Evolutionary conservation across 441 rosid species (phyloP), one percentile per base, ranked within the genome.

Genomic region (Gossypium armourianum): DNA sequence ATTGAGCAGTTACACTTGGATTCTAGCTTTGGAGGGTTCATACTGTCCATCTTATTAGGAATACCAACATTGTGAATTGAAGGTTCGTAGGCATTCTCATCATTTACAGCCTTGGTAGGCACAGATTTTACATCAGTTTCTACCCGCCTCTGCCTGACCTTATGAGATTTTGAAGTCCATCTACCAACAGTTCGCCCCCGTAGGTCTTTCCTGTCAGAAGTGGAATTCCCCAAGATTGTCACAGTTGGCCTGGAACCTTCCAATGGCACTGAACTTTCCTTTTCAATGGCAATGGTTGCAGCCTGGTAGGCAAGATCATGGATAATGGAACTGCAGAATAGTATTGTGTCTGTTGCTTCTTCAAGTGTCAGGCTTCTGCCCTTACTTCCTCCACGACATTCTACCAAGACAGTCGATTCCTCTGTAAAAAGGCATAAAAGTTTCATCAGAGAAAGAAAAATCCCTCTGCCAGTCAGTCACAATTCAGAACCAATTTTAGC

Each of bases 1-100:
- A 95, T 89, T 69, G 93, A 79, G 93, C 99, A 95, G 75, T 95
- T 95, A 87, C 99, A 95, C 84, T 92, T 95, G 49, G 90, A 87
- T 79, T 95, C 97, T 55, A 90, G 89, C 89, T 89, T 90, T 4
- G 90, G 90, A 65, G 96, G 95, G 81, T 94, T 86, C 73, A 69
- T 17, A 32, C 80, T 85, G 71, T 89, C 97, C 72, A 74, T 78
- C 76, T 87, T 85, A 55, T 80, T 73, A 19, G 93, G 89, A 60
- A 84, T 74, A 72, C 89, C 94, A 16, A 88, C 87, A 36, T 87
- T 90, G 8, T 79, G 79, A 40, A 81, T 80, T 80, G 76, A 75
- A 36, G 80, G 73, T 74, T 83, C 93, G 16, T 82, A 83, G 6
- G 81, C 83, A 74, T 94, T 92, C 78, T 94, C 97, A 50, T 94